phyloP scores from a whole-genome alignment of 768 basidiomycete species.

The Suillus luteus region DNA sequence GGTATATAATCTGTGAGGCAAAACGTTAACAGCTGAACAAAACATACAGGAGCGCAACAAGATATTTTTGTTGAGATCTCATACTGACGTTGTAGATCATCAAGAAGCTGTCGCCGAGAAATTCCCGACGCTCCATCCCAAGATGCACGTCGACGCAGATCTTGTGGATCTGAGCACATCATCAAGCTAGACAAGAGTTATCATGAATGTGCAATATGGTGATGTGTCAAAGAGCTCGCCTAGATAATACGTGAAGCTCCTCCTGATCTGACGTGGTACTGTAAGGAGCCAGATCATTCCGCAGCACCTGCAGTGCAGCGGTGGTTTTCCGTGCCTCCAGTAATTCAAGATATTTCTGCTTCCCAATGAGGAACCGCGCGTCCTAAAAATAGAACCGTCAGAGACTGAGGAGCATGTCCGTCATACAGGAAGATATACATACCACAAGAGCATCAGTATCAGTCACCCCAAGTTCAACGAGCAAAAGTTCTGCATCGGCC shows the following conservation, averaged over 20 bases:
- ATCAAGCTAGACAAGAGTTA: constrained; percentile 58
- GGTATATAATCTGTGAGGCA: constrained; percentile 77
- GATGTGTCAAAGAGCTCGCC: constrained; percentile 49
- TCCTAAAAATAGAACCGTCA: constrained; percentile 50
- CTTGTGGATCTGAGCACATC: constrained; percentile 88
- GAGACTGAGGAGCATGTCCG: constrained; percentile 15
- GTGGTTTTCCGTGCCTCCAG: constrained; percentile 81
- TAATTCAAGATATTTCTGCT: constrained; percentile 95
- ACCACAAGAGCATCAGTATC: constrained; percentile 74
- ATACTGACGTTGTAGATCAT: constrained; percentile 76
- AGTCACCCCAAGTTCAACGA: constrained; percentile 67
- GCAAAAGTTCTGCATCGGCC: constrained; percentile 71
- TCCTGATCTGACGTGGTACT: constrained; percentile 80
- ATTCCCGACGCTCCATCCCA: constrained; percentile 90
- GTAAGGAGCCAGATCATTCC: constrained; percentile 85
- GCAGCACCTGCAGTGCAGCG: constrained; percentile 79
- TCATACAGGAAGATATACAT: constrained; percentile 28
- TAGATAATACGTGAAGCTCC: constrained; percentile 82
- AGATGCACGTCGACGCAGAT: constrained; percentile 73
- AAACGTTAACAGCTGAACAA: constrained; percentile 1
- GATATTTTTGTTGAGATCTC: background rate
- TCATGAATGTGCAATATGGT: constrained; percentile 20
- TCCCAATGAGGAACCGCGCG: constrained; percentile 83
- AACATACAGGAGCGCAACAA: background rate
- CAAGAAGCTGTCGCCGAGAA: constrained; percentile 77